Base-by-base conservation (phyloP, 768 basidiomycete species). In the Pholiota conissans region DNA sequence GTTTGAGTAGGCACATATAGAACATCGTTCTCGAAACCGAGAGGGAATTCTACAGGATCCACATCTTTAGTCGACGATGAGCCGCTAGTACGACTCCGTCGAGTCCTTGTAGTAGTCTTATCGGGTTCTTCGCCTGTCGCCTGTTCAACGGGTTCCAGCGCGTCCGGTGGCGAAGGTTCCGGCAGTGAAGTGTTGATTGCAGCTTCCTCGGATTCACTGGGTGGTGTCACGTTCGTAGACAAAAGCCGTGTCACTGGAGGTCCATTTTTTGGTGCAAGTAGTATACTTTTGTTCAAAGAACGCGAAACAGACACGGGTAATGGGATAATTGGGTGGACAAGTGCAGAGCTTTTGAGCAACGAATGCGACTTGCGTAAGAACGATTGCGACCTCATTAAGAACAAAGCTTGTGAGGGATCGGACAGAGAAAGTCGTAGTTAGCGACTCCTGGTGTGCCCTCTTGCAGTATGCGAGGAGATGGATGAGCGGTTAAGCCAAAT, bases 1-100 rank as follows among this genome's bases (percentile, higher is more conserved):
- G 79, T 79, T 10, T 75, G 69, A 10, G 76, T 74, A 2, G 87
- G 81, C 1, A 78, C 63, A 87, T 87, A 92, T n/a, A 92, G 76
- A 49, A 92, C 81, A 57, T 85, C 76, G 16, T 58, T 59, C 37
- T 62, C 60, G 84, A 73, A 28, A 73, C 82, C 35, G 73, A 57
- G 63, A 1, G 89, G 89, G 7, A 90, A 73, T 49, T 83, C 77
- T 22, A 82, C 63, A 39, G 75, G 62, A 30, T 82, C 79, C 16
- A 65, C 47, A 42, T 80, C 79, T 61, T 76, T 79, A 18, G 70
- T 60, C 20, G 63, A 16, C 10, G 69, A 51, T 24, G 63, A 51
- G 29, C 73, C 48, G 27, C 71, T 59, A 5, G 72, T 55, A 47
- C 76, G 74, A 0, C 74, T 53, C 32, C 76, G 68, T 45, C 79